Evolutionary conservation across 106 monocot genomes (phyloP), one percentile per base, ranked within the genome.

Genomic region (Dendrobium officinale): DNA sequence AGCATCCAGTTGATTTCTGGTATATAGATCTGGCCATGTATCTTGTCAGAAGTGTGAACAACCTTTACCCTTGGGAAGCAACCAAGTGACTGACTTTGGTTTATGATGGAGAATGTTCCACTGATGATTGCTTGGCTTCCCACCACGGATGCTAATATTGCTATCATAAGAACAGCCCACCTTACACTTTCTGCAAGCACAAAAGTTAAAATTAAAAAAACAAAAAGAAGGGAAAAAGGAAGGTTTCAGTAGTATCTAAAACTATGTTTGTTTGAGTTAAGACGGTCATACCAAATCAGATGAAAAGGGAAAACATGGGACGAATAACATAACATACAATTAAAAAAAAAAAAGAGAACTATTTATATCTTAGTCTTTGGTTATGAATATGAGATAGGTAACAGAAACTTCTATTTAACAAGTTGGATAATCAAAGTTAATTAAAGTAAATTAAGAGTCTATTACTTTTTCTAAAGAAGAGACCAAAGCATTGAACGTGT

Each of bases 1-100:
- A 92, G 89, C 42, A 90, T 89, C 92, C 92, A 89, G 74, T 92
- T 92, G 78, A 90, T 85, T 48, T 92, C 92, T 9, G 92, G 92
- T 55, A 92, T 92, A 72, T 90, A 92, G 56, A 92, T 90, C 81
- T 92, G 92, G 18, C 92, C 92, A 64, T 90, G 86, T 22, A 90
- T 88, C 55, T 89, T 88, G 8, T 83, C 70, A 24, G 92, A 92
- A 0, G 92, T 89, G 82, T 89, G 89, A 26, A 92, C 82, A 5
- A 92, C 85, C 79, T 92, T 92, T 31, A 92, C 92, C 33, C 84
- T 77, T 29, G 89, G 92, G 67, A 92, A 92, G 81, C 92, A 92
- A 24, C 89, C 83, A 9, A 92, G 84, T 5, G 87, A 81, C 27
- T 84, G 82, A 67, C 92, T 84, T 77, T 92, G 89, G 55, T 86